Percentiles rank a stretch among this genome's conserved stretches.
These are phyloP conservation scores for Suillus variegatus DNA, from an alignment of 768 basidiomycete genomes.

Conservation along the genomic window DNA sequence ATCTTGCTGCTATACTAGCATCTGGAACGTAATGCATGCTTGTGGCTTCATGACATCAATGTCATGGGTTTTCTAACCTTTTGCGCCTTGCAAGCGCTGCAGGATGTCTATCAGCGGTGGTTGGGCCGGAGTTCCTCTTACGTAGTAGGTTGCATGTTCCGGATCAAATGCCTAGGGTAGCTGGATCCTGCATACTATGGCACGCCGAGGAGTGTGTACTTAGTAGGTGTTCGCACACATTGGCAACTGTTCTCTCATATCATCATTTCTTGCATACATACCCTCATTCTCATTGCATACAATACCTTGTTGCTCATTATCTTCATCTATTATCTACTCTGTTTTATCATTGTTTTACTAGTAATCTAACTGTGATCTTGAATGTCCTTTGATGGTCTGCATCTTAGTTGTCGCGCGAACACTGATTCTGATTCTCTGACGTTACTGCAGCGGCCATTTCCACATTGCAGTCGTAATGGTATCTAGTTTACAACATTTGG, in stretches of 20 bases:
- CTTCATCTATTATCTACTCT: conserved; percentile 9
- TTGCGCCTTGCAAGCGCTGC: conserved; percentile 5
- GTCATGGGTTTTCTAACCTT: conserved; percentile 5
- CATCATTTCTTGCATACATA: conserved; percentile 25
- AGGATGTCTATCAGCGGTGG: not conserved
- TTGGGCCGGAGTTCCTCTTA: conserved; percentile 1
- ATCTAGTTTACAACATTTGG: conserved; percentile 23
- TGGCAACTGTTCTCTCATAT: conserved; percentile 3
- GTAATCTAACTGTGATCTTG: not conserved
- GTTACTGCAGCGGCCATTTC: not conserved
- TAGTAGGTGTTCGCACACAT: conserved; percentile 11
- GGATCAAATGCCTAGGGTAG: conserved; percentile 10
- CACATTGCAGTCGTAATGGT: conserved; percentile 1
- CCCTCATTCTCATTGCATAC: conserved; percentile 25
- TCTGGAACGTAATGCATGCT: conserved; percentile 26
- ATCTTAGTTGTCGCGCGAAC: not conserved
- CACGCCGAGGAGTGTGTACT: conserved; percentile 26
- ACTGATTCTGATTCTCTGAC: not conserved
- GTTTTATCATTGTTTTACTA: conserved; percentile 2
- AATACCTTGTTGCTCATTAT: conserved; percentile 10
- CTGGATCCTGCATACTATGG: conserved; percentile 20
- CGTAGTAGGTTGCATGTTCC: not conserved
- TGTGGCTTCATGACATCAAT: not conserved
- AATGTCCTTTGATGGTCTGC: not conserved
- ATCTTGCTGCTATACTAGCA: conserved; percentile 70